Conservation (phyloP, 2,329 filamentous ascomycete species). For the Thermochaetoides dissita region DNA sequence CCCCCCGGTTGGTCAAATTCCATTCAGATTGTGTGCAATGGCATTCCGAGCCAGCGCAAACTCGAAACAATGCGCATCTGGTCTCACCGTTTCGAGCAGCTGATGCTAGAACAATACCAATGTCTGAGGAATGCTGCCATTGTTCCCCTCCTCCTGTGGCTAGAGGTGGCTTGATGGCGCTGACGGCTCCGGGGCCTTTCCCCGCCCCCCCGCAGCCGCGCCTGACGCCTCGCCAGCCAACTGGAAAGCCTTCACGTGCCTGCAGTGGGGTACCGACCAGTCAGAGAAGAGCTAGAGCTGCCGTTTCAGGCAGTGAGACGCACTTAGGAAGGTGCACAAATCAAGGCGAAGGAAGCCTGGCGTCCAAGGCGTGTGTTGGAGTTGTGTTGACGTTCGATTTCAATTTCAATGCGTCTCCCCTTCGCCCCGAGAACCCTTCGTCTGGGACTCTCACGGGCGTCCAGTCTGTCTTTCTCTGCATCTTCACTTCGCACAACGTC, state of each 20-base stretch:
- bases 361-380: conserved; percentile 4
- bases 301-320: conserved; percentile 6
- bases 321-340: conserved; percentile 5
- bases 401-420: conserved; percentile 12
- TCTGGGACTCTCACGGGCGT: conserved; percentile 4
- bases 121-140: no score
- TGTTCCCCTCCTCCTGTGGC: no score
- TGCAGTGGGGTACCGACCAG: conserved; percentile 1
- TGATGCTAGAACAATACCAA: no score
- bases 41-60: no score
- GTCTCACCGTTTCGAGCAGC: no score
- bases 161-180: background rate
- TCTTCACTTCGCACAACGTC: conserved; percentile 4
- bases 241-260: conserved; percentile 3
- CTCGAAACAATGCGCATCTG: no score
- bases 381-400: background rate
- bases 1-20: no score
- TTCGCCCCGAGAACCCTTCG: conserved; percentile 10
- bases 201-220: conserved; percentile 1
- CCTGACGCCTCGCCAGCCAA: background rate
- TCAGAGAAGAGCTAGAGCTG: background rate
- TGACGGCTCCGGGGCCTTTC: background rate
- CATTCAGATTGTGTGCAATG: no score
- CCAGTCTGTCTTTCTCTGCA: conserved; percentile 1
- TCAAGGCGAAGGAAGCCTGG: conserved; percentile 2